These are phyloP conservation scores for Knoxdaviesia capensis DNA, from an alignment of 2,329 filamentous ascomycete genomes.

Conservation along the genomic window DNA sequence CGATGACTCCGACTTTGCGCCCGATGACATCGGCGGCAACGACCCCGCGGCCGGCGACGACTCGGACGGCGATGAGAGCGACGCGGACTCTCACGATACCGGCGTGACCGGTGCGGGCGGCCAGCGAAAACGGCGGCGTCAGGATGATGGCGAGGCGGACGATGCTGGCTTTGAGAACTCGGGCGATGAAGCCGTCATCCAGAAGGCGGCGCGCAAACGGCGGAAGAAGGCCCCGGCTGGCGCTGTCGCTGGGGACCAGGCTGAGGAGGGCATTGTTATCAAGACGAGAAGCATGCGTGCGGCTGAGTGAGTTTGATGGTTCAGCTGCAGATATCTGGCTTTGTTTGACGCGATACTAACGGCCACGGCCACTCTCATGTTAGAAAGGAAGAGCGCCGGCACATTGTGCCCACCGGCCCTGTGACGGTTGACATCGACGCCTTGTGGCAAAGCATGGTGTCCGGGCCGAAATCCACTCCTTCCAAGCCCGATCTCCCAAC, in stretches of 20 bases:
- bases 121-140: slow-evolving; percentile 14
- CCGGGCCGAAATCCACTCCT: slow-evolving; percentile 11
- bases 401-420: slow-evolving; percentile 29
- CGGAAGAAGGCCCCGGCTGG: slow-evolving; percentile 22
- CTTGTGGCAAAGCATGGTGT: slow-evolving; percentile 47
- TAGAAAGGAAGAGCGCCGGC: slow-evolving; percentile 36
- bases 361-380: slow-evolving; percentile 3
- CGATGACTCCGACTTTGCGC: slow-evolving; percentile 55
- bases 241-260: slow-evolving; percentile 25
- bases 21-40: slow-evolving; percentile 24
- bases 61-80: slow-evolving; percentile 19
- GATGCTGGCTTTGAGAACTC: slow-evolving; percentile 42
- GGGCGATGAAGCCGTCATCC: slow-evolving; percentile 51
- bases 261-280: slow-evolving; percentile 40
- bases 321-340: neutral
- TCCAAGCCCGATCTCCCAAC: slow-evolving; percentile 3
- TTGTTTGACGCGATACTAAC: slow-evolving; percentile 1
- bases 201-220: slow-evolving; percentile 33
- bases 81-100: slow-evolving; percentile 5
- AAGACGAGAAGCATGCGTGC: slow-evolving; percentile 55
- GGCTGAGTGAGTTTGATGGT: slow-evolving; percentile 26
- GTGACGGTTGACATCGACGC: slow-evolving; percentile 54
- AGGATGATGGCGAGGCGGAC: slow-evolving; percentile 10
- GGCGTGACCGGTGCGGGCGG: slow-evolving; percentile 5
- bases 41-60: slow-evolving; percentile 26